These are phyloP conservation scores for Cyathus striatus DNA, from an alignment of 768 basidiomycete genomes.

Conservation along the genomic window DNA sequence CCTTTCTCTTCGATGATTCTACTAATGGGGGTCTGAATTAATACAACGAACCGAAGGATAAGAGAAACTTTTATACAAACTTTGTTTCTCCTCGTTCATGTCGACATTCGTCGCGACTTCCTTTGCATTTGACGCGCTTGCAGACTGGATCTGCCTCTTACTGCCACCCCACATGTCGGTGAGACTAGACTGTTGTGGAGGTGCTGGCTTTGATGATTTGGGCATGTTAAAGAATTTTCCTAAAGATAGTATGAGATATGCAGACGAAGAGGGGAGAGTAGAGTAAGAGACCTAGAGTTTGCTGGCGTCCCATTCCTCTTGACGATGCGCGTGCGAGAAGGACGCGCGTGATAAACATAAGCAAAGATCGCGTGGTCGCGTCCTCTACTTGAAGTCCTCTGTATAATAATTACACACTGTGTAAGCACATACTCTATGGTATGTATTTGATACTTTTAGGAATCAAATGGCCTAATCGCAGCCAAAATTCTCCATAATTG, in stretches of 20 bases:
- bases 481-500: too few species aligned
- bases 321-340: slow-evolving; percentile 20
- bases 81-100: slow-evolving; percentile 10
- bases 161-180: slow-evolving; percentile 62
- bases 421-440: too few species aligned
- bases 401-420: too few species aligned
- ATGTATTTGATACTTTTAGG: too few species aligned
- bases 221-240: slow-evolving; percentile 81
- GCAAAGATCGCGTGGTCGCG: slow-evolving; percentile 40
- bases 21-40: too few species aligned
- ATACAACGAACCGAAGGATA: not conserved
- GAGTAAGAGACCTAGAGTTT: slow-evolving; percentile 54
- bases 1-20: slow-evolving; percentile 39
- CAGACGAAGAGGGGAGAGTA: not conserved
- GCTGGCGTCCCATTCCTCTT: slow-evolving; percentile 60
- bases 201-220: slow-evolving; percentile 52
- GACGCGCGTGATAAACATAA: slow-evolving; percentile 40
- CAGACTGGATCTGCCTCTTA: slow-evolving; percentile 31
- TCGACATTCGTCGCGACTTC: slow-evolving; percentile 23
- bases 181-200: slow-evolving; percentile 76
- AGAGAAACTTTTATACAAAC: not conserved
- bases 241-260: slow-evolving; percentile 18
- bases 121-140: slow-evolving; percentile 10
- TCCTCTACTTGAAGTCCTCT: slow-evolving; percentile 4
- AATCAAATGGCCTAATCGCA: too few species aligned